Conservation (phyloP, 78 protist genomes). For the Dictyostelium capitatum region DNA sequence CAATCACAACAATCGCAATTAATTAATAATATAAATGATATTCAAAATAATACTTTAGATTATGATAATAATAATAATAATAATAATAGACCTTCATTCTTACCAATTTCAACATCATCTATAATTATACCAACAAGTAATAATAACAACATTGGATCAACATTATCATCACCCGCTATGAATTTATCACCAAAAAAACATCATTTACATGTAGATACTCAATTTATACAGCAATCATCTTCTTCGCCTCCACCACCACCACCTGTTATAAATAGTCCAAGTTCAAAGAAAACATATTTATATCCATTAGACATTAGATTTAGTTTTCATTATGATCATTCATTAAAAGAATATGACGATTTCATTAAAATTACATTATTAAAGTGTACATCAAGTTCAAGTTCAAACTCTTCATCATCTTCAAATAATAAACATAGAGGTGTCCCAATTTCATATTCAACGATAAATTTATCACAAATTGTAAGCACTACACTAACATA, state of each 20-base stretch:
- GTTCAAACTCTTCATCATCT: neutral
- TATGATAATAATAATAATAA: neutral
- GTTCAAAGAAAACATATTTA: slow-evolving; percentile 20
- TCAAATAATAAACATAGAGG: slow-evolving; percentile 15
- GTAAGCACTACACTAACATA: too few relatives aligned
- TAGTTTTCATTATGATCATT: slow-evolving; percentile 77
- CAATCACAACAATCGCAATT: neutral
- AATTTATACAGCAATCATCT: neutral
- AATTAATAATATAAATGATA: neutral
- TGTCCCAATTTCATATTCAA: slow-evolving; percentile 29
- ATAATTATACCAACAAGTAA: neutral
- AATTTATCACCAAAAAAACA: neutral
- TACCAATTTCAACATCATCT: neutral
- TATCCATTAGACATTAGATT: slow-evolving; percentile 73
- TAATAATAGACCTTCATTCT: neutral
- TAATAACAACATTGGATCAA: neutral
- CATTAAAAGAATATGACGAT: slow-evolving; percentile 59
- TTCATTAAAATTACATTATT: slow-evolving; percentile 53
- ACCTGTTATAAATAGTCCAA: neutral
- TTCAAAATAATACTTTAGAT: neutral
- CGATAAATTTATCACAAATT: slow-evolving; percentile 56
- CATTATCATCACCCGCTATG: neutral
- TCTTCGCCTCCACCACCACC: slow-evolving; percentile 3
- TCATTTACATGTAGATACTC: too few relatives aligned
- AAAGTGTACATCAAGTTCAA: neutral